Evolutionary conservation across 2,329 filamentous ascomycete genomes (phyloP).

Genomic region (Colletotrichum karsti): DNA sequence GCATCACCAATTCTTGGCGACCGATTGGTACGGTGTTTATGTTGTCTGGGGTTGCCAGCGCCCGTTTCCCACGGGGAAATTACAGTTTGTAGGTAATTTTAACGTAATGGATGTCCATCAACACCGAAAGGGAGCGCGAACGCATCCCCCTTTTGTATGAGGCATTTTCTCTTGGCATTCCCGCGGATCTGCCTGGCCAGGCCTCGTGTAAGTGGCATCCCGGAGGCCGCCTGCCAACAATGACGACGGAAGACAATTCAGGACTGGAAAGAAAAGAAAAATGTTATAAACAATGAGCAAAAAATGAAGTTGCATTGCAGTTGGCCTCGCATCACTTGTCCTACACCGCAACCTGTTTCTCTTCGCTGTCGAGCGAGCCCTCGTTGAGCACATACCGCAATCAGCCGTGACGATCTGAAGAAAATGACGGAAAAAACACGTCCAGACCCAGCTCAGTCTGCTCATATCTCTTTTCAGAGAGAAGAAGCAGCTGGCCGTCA

Average conservation of each 20-base stretch:
- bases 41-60: neutral
- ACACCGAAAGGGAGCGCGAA: neutral
- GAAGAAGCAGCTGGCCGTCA: neutral
- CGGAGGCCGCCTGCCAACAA: neutral
- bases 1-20: neutral
- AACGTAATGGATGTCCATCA: slow-evolving; percentile 14
- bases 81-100: slow-evolving; percentile 12
- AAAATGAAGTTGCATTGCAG: neutral
- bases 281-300: neutral
- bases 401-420: rapidly evolving
- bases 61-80: neutral
- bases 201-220: neutral
- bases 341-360: neutral
- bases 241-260: neutral
- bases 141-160: slow-evolving; percentile 11
- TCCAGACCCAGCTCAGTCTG: rapidly evolving
- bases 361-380: neutral
- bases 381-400: neutral
- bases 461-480: neutral
- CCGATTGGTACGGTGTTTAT: neutral
- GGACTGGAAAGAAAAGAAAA: neutral
- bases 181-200: neutral
- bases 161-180: slow-evolving; percentile 19
- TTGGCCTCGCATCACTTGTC: neutral
- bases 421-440: neutral